Evolutionary conservation across 768 basidiomycete genomes (phyloP).

Genomic region (Rhizopogon rudus): DNA sequence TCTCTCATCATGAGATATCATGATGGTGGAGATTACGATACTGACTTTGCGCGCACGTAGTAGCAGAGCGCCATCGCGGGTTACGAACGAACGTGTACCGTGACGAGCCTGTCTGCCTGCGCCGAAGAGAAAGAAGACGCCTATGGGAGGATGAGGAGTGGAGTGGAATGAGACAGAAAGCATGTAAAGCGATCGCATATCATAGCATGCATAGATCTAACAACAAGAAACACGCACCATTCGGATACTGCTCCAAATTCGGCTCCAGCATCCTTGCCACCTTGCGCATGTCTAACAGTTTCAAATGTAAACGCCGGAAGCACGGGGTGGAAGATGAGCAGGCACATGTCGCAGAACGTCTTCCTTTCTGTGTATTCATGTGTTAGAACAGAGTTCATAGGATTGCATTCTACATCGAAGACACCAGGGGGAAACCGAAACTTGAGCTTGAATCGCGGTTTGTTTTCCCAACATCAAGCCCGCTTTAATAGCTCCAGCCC

Average conservation of each 20-base stretch:
- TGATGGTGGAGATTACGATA: too few species aligned
- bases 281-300: slow-evolving; percentile 67
- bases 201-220: background rate
- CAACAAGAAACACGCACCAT: slow-evolving; percentile 37
- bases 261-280: slow-evolving; percentile 77
- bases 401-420: too few species aligned
- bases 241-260: slow-evolving; percentile 79
- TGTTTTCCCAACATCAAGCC: slow-evolving; percentile 64
- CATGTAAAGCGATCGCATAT: too few species aligned
- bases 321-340: slow-evolving; percentile 90
- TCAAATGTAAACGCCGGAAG: slow-evolving; percentile 72
- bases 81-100: too few species aligned
- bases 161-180: too few species aligned
- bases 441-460: slow-evolving; percentile 12
- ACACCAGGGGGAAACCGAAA: too few species aligned
- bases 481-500: slow-evolving; percentile 56
- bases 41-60: too few species aligned
- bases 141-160: too few species aligned
- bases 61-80: too few species aligned
- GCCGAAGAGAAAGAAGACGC: too few species aligned
- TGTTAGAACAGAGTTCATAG: background rate
- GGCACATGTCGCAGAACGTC: slow-evolving; percentile 83
- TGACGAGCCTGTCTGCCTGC: too few species aligned
- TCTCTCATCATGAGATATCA: too few species aligned
- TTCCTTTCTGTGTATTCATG: slow-evolving; percentile 43